These are phyloP conservation scores for Trichoderma sp. DNA, from an alignment of 2,329 filamentous ascomycete species.

Conservation along the genomic window DNA sequence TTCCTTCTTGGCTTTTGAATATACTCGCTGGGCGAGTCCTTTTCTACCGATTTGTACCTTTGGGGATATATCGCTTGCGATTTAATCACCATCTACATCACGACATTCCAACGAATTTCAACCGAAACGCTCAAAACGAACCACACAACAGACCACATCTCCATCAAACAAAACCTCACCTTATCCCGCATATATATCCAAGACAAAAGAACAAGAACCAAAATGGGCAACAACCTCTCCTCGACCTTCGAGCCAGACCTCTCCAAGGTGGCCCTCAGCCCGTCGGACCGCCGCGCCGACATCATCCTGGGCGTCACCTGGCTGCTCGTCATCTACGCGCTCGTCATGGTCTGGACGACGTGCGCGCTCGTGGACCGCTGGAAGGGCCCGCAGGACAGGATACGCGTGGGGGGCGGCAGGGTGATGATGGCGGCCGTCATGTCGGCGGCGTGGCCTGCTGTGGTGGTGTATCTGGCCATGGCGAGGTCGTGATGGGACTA, in stretches of 20 bases:
- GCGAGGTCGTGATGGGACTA: conserved; percentile 26
- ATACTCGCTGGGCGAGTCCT: conserved; percentile 27
- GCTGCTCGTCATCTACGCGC: conserved; percentile 42
- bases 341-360: conserved; percentile 48
- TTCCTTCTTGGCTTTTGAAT: neutral
- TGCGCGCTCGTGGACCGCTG: conserved; percentile 48
- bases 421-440: conserved; percentile 40
- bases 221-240: conserved; percentile 49
- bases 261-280: conserved; percentile 40
- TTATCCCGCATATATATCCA: neutral
- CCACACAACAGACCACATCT: neutral
- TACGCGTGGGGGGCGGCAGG: conserved; percentile 35
- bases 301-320: conserved; percentile 43
- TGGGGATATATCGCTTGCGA: neutral
- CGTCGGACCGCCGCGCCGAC: conserved; percentile 37
- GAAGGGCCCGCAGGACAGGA: conserved; percentile 44
- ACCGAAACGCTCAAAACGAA: neutral
- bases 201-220: conserved; percentile 20
- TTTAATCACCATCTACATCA: neutral
- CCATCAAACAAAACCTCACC: neutral
- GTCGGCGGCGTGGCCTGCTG: conserved; percentile 43
- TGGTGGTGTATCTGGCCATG: conserved; percentile 41
- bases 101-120: neutral
- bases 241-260: conserved; percentile 44
- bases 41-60: neutral